A percentile compares a stretch with the other conserved stretches of the same genome.
Conservation (phyloP, 805 yeast species). For the Zygoascus tannicola region DNA sequence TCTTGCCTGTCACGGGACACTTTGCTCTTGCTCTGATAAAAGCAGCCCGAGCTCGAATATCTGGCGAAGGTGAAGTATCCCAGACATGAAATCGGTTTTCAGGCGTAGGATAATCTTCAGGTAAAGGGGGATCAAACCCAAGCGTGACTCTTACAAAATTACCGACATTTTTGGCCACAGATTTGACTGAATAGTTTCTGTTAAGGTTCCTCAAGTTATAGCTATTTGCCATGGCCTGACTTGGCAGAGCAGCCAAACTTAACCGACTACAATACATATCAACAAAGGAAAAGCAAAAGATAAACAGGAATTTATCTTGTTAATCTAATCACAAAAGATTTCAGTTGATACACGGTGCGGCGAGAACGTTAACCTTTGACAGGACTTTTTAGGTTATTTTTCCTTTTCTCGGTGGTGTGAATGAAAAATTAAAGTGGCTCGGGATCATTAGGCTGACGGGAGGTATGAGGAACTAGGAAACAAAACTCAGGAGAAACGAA, state of each 20-base stretch:
- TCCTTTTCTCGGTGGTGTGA: no score
- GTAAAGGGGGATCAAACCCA: conserved; percentile 54
- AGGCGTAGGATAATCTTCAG: conserved; percentile 57
- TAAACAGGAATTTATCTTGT: no score
- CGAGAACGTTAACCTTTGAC: no score
- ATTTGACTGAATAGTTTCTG: conserved; percentile 2
- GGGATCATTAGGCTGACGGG: no score
- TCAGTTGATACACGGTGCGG: no score
- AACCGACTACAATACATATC: background rate
- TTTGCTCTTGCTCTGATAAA: conserved; percentile 75
- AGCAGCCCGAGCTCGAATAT: conserved; percentile 84
- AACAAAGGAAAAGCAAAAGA: background rate
- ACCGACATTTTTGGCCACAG: conserved; percentile 13
- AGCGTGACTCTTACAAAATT: conserved; percentile 28
- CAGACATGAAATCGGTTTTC: conserved; percentile 74
- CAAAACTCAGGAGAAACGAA: no score
- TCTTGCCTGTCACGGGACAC: conserved; percentile 81
- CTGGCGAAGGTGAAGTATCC: conserved; percentile 89
- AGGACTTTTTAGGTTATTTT: no score
- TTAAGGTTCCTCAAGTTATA: background rate
- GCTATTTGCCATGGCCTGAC: background rate
- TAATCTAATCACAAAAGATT: no score
- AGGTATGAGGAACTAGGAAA: no score
- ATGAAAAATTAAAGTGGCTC: no score
- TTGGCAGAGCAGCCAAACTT: background rate